These are phyloP conservation scores for Apiotrichum siamense DNA, from an alignment of 1,284 basidiomycete species.

Conservation along the genomic window DNA sequence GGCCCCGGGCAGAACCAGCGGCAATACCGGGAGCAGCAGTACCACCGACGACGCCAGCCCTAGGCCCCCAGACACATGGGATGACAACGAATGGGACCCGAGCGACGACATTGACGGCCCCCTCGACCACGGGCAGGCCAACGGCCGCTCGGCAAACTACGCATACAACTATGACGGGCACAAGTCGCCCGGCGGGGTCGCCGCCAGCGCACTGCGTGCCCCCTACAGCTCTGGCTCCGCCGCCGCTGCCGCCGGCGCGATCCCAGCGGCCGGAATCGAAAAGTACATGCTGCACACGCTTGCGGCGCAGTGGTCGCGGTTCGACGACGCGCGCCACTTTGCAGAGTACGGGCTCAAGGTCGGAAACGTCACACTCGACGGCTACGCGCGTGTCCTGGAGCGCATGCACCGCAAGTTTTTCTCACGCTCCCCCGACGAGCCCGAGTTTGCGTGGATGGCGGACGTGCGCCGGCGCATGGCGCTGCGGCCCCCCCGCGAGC, in stretches of 20 bases:
- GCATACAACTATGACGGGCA: not conserved
- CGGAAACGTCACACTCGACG: slow-evolving; percentile 10
- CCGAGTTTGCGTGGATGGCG: slow-evolving; percentile 17
- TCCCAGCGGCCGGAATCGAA: not conserved
- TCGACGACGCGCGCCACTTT: not conserved
- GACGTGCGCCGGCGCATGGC: slow-evolving; percentile 22
- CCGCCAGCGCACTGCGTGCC: not conserved
- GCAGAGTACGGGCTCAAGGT: slow-evolving; percentile 3
- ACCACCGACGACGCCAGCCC: not conserved
- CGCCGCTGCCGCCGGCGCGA: not conserved
- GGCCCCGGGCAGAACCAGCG: not conserved
- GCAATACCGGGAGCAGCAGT: not conserved
- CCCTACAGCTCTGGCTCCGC: not conserved
- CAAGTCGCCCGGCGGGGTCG: not conserved
- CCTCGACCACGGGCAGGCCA: not conserved
- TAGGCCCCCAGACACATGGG: no score
- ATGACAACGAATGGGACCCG: not conserved
- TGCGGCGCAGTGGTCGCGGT: not conserved
- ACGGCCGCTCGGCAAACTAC: no score
- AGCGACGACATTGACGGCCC: not conserved
- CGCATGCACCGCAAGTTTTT: slow-evolving; percentile 25
- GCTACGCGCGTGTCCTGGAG: slow-evolving; percentile 24
- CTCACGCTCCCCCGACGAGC: slow-evolving; percentile 1
- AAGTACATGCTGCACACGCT: not conserved
- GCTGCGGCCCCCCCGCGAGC: slow-evolving; percentile 24